phyloP scores from a whole-genome alignment of 306 rosid genomes.

The Trifolium fragiferum region DNA sequence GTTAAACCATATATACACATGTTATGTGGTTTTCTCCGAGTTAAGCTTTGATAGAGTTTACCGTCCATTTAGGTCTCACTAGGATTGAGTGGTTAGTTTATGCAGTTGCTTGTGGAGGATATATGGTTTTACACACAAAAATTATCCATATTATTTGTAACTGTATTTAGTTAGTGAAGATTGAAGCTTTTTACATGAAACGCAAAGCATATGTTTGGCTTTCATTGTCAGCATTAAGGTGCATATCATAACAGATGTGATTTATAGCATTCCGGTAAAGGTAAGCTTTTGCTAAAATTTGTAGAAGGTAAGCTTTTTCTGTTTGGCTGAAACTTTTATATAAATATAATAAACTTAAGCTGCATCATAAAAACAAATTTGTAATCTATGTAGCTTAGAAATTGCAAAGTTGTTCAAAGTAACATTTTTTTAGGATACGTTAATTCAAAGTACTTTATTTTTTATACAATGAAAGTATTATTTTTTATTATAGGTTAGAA shows the following conservation, averaged over 20 bases:
- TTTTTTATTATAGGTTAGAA: not conserved
- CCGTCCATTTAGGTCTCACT: too few species aligned
- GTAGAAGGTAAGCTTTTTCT: too few species aligned
- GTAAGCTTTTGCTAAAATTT: constrained; percentile 11
- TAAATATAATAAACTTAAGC: not conserved
- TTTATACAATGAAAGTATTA: not conserved
- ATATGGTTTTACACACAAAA: too few species aligned
- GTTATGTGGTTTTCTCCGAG: not conserved
- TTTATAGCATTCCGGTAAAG: not conserved
- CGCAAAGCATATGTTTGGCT: not conserved
- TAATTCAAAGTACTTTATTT: not conserved
- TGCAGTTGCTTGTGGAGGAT: too few species aligned
- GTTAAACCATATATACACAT: constrained; percentile 10
- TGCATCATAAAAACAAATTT: not conserved
- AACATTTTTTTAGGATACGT: not conserved
- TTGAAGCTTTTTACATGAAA: not conserved
- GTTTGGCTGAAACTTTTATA: not conserved
- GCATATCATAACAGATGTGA: not conserved
- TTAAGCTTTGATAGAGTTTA: not conserved
- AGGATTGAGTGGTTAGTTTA: too few species aligned
- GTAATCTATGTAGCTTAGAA: not conserved
- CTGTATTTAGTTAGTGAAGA: not conserved
- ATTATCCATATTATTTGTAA: not conserved
- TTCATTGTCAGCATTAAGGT: constrained; percentile 16
- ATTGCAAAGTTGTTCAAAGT: not conserved